phyloP scores from a whole-genome alignment of 495 filamentous ascomycete species.

The Annulohypoxylon maeteangense region DNA sequence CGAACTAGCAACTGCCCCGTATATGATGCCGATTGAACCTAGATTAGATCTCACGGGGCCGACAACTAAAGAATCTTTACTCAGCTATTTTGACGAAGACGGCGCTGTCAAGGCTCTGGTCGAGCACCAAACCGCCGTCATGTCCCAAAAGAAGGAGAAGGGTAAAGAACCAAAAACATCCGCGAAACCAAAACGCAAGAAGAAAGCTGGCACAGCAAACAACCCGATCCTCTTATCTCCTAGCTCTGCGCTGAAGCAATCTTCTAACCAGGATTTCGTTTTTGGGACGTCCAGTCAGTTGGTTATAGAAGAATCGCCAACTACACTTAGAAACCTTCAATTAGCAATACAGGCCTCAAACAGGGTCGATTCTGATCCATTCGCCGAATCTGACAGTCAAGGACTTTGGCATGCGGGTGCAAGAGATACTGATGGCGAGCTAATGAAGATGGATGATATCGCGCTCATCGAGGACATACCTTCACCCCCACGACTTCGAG shows the following conservation, averaged over 20 bases:
- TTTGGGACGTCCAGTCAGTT: slow-evolving; percentile 96
- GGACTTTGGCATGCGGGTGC: slow-evolving; percentile 75
- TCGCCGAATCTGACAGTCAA: slow-evolving; percentile 48
- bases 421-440: slow-evolving; percentile 68
- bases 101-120: slow-evolving; percentile 47
- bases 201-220: slow-evolving; percentile 54
- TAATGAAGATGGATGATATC: slow-evolving; percentile 67
- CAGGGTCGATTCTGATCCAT: slow-evolving; percentile 52
- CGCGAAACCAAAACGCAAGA: slow-evolving; percentile 53
- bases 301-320: slow-evolving; percentile 77
- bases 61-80: slow-evolving; percentile 44
- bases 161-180: slow-evolving; percentile 46
- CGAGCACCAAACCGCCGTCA: slow-evolving; percentile 46
- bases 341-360: slow-evolving; percentile 74
- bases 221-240: slow-evolving; percentile 75
- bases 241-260: slow-evolving; percentile 70
- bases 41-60: slow-evolving; percentile 45
- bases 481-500: neutral
- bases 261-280: slow-evolving; percentile 81
- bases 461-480: slow-evolving; percentile 60
- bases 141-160: slow-evolving; percentile 49
- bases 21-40: slow-evolving; percentile 55
- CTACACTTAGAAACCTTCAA: slow-evolving; percentile 73
- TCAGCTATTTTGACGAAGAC: slow-evolving; percentile 49
- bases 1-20: slow-evolving; percentile 82